These are phyloP conservation scores for Phialophora chinensis DNA, from an alignment of 2,329 filamentous ascomycete genomes.

Conservation along the genomic window DNA sequence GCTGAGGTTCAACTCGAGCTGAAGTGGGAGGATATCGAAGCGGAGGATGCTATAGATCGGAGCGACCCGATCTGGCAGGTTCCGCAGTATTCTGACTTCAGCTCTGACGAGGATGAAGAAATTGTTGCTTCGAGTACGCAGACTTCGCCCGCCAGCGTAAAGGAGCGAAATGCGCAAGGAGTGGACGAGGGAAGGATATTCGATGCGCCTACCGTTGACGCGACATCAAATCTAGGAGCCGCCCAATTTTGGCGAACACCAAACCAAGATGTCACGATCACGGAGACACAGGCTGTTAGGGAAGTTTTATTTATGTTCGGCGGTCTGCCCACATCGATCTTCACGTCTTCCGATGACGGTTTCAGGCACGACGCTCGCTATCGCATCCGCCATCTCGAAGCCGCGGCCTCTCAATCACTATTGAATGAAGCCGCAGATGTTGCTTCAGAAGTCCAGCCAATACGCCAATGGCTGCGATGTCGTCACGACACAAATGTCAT, in stretches of 20 bases:
- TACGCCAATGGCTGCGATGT: conserved; percentile 29
- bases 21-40: conserved; percentile 80
- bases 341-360: conserved; percentile 50
- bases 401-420: conserved; percentile 30
- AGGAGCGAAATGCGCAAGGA: conserved; percentile 17
- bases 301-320: conserved; percentile 86
- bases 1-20: conserved; percentile 58
- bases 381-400: conserved; percentile 31
- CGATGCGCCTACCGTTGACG: conserved; percentile 13
- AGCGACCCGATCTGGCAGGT: conserved; percentile 73
- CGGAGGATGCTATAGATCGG: conserved; percentile 73
- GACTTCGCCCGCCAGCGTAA: conserved; percentile 24
- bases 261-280: conserved; percentile 48
- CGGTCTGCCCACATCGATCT: conserved; percentile 77
- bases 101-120: conserved; percentile 51
- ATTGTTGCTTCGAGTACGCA: conserved; percentile 26
- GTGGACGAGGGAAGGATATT: conserved; percentile 29
- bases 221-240: conserved; percentile 45
- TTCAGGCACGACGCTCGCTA: conserved; percentile 21
- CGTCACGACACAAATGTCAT: conserved; percentile 22
- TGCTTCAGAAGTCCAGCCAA: conserved; percentile 20
- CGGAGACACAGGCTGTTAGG: conserved; percentile 75
- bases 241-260: conserved; percentile 56
- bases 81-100: conserved; percentile 69
- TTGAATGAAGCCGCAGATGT: conserved; percentile 23